Percentiles rank a stretch among this genome's conserved stretches.
phyloP scores from a whole-genome alignment of 345 rosid species.

The Limnanthes douglasii region DNA sequence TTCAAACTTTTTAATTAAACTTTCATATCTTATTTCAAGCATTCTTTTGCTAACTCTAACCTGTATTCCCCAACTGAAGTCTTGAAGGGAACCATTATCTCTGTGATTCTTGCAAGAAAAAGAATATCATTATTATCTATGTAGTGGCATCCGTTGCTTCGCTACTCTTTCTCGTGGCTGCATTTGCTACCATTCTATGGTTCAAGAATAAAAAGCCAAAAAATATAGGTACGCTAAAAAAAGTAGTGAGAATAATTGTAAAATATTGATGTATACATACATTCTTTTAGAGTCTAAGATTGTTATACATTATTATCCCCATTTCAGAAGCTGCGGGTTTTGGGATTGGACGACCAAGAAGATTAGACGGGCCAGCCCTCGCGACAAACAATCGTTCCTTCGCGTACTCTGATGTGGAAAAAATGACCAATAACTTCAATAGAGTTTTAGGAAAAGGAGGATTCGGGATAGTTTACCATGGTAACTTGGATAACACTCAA shows the following conservation, averaged over 20 bases:
- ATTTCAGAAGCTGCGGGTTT: neutral
- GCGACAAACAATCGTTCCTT: constrained; percentile 7
- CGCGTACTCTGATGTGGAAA: constrained; percentile 8
- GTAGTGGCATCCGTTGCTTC: constrained; percentile 3
- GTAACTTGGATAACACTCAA: too few species aligned
- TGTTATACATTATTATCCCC: neutral
- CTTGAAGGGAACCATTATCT: neutral
- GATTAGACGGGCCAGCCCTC: too few species aligned
- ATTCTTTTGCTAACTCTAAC: too few species aligned
- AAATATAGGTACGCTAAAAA: neutral
- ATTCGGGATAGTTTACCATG: too few species aligned
- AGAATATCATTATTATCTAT: neutral
- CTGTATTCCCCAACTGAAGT: neutral
- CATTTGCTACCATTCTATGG: neutral
- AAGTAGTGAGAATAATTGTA: neutral
- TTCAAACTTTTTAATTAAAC: too few species aligned
- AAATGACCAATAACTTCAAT: constrained; percentile 17
- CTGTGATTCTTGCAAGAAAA: neutral
- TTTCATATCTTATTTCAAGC: too few species aligned
- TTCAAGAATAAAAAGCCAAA: too few species aligned
- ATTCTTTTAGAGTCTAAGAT: too few species aligned
- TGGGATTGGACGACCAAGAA: neutral
- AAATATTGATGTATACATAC: too few species aligned
- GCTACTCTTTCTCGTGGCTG: neutral
- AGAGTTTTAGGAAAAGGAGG: too few species aligned